Percentiles rank a stretch among this genome's conserved stretches.
Conservation (phyloP, 2,329 filamentous ascomycete species). For the Cytospora chrysosperma region DNA sequence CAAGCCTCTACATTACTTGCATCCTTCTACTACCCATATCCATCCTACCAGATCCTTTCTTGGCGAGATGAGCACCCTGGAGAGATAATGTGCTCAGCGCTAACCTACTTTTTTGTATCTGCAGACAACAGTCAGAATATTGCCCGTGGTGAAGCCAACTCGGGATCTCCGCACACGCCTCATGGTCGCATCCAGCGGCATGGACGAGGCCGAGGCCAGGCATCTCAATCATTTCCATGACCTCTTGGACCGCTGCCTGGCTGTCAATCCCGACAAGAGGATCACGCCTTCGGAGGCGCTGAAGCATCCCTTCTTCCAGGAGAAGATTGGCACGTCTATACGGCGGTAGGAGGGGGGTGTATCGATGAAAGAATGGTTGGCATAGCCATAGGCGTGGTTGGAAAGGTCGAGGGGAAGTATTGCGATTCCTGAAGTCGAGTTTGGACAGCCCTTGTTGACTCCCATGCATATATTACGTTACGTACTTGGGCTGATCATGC, state of each 20-base stretch:
- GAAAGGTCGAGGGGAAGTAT: neutral
- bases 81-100: constrained; percentile 6
- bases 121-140: constrained; percentile 65
- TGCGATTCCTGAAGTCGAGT: neutral
- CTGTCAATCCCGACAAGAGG: constrained; percentile 88
- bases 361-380: neutral
- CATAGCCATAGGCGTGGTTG: neutral
- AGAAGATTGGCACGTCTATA: constrained; percentile 33
- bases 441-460: neutral
- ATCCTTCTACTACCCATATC: constrained; percentile 7
- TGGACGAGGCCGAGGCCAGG: constrained; percentile 71
- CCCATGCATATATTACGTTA: neutral
- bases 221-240: constrained; percentile 84
- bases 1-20: constrained; percentile 16
- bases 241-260: constrained; percentile 82
- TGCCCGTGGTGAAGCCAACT: constrained; percentile 71
- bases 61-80: neutral
- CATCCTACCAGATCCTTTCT: constrained; percentile 10
- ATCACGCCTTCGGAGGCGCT: constrained; percentile 84
- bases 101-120: constrained; percentile 26
- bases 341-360: constrained; percentile 11
- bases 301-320: constrained; percentile 80
- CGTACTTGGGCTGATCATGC: neutral
- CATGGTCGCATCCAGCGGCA: constrained; percentile 68
- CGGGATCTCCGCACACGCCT: constrained; percentile 81